phyloP scores from a whole-genome alignment of 495 filamentous ascomycete species.

The Penicillium simplicissimum region DNA sequence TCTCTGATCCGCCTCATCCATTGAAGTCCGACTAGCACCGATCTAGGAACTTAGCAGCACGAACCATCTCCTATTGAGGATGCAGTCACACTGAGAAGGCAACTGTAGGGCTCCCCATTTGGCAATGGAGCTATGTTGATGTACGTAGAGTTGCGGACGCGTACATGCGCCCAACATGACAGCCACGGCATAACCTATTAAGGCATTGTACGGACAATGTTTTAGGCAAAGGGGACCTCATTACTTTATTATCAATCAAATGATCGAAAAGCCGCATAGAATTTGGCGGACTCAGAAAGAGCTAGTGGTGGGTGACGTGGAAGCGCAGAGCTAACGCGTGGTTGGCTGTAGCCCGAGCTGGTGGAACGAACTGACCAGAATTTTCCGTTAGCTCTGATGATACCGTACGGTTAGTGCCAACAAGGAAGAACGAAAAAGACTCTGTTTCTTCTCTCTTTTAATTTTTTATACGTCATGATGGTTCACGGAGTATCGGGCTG shows the following conservation, averaged over 20 bases:
- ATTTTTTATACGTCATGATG: conserved; percentile 2
- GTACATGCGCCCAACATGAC: background rate
- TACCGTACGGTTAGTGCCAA: background rate
- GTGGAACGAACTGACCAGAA: conserved; percentile 9
- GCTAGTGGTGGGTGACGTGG: conserved; percentile 18
- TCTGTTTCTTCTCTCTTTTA: background rate
- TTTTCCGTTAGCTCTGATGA: background rate
- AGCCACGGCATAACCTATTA: background rate
- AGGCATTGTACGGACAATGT: background rate
- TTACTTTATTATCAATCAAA: background rate
- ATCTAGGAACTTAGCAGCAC: background rate
- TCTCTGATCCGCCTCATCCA: background rate
- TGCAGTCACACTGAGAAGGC: background rate
- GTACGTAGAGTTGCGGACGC: background rate
- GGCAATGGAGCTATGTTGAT: background rate
- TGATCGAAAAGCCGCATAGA: conserved; percentile 6
- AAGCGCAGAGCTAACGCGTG: conserved; percentile 21
- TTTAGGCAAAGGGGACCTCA: background rate
- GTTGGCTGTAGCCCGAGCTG: conserved; percentile 16
- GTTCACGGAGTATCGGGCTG: background rate
- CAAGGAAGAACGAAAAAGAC: background rate
- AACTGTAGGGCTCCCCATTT: background rate
- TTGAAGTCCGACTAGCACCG: background rate
- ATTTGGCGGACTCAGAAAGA: conserved; percentile 7
- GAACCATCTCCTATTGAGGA: background rate